Percentiles rank a stretch among this genome's conserved stretches.
Conservation (phyloP, 352 stramenopile genomes). For the Thraustochytrium sp. region DNA sequence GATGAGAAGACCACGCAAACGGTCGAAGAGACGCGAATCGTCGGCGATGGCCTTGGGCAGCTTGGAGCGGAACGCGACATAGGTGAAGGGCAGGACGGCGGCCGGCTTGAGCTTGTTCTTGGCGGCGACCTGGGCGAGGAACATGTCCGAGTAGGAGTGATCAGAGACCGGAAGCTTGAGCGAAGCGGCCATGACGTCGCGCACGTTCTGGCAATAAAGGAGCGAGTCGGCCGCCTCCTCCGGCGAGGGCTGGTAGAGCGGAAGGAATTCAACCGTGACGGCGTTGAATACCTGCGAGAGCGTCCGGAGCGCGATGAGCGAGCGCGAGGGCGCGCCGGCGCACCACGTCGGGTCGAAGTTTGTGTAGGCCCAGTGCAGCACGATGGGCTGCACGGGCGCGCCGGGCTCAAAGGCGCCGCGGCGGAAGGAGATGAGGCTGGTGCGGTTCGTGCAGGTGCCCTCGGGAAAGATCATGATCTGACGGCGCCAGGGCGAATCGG, state of each 20-base stretch:
- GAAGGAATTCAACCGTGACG: conserved; percentile 45
- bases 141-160: conserved; percentile 50
- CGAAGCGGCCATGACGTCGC: conserved; percentile 43
- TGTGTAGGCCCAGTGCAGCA: conserved; percentile 44
- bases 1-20: not conserved
- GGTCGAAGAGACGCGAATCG: not conserved
- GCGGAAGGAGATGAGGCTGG: conserved; percentile 50
- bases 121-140: conserved; percentile 6
- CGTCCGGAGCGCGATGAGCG: conserved; percentile 34
- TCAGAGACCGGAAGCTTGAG: conserved; percentile 46
- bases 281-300: conserved; percentile 45
- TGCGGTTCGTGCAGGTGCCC: conserved; percentile 51
- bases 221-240: conserved; percentile 26
- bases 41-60: not conserved
- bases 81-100: not conserved
- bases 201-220: conserved; percentile 45
- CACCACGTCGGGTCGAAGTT: conserved; percentile 48
- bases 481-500: not conserved
- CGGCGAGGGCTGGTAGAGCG: conserved; percentile 29
- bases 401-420: conserved; percentile 49
- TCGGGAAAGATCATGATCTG: conserved; percentile 52
- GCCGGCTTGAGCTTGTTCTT: conserved; percentile 31
- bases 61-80: not conserved
- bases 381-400: conserved; percentile 46
- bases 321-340: conserved; percentile 33